Conservation (phyloP, 2,329 filamentous ascomycete genomes). For the Ophiostoma quercus region DNA sequence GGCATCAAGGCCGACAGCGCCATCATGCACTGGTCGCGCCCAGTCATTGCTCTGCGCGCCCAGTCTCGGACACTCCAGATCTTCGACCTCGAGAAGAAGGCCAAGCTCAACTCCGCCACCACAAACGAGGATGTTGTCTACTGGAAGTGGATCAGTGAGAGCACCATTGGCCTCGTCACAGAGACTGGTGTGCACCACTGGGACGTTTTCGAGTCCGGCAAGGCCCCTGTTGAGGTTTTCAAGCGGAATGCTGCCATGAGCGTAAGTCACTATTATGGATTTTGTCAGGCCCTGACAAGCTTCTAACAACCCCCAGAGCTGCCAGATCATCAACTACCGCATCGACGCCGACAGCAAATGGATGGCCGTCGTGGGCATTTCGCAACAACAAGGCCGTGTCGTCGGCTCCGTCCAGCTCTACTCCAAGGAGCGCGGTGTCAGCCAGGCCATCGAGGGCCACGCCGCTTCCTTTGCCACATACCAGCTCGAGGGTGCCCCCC, state of each 20-base stretch:
- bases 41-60: constrained; percentile 94
- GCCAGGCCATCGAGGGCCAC: constrained; percentile 95
- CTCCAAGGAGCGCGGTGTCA: constrained; percentile 91
- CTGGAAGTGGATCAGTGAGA: constrained; percentile 98
- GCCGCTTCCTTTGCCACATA: constrained; percentile 90
- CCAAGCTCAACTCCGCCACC: constrained; percentile 91
- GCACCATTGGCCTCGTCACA: constrained; percentile 81
- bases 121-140: constrained; percentile 98
- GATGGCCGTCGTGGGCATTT: constrained; percentile 97
- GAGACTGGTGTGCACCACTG: constrained; percentile 92
- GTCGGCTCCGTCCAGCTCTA: constrained; percentile 97
- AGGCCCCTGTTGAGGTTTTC: constrained; percentile 83
- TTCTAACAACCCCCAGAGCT: constrained; percentile 55
- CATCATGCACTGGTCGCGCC: constrained; percentile 97
- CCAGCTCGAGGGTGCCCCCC: constrained; percentile 78
- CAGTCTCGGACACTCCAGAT: constrained; percentile 93
- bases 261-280: constrained; percentile 47
- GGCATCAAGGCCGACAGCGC: constrained; percentile 99
- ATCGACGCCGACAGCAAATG: constrained; percentile 94
- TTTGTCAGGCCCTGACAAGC: neutral
- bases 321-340: constrained; percentile 99
- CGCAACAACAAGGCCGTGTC: constrained; percentile 85
- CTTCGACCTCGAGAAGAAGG: constrained; percentile 88
- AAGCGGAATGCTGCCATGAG: constrained; percentile 86
- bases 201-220: constrained; percentile 85